A percentile compares a stretch with the other conserved stretches of the same genome.
Evolutionary conservation across 306 rosid species (phyloP).

Genomic region (Potentilla sterilis): DNA sequence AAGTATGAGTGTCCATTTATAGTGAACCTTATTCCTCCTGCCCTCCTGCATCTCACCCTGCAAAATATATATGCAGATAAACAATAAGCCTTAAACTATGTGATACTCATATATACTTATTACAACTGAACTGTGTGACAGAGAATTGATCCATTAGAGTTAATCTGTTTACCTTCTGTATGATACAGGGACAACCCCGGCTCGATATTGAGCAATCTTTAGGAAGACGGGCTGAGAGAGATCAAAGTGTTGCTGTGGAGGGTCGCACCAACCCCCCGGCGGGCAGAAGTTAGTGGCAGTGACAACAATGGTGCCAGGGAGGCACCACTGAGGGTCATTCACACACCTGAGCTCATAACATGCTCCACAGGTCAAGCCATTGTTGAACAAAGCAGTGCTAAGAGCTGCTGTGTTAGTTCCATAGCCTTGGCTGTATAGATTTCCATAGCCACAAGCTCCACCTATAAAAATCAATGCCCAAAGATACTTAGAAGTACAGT

Average conservation of each 20-base stretch:
- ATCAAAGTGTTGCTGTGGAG: slow-evolving; percentile 74
- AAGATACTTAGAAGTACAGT: background rate
- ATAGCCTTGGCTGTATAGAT: slow-evolving; percentile 73
- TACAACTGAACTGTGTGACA: background rate
- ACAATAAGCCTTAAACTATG: background rate
- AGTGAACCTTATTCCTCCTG: slow-evolving; percentile 72
- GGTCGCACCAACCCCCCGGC: slow-evolving; percentile 90
- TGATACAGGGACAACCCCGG: slow-evolving; percentile 68
- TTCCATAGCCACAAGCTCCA: slow-evolving; percentile 89
- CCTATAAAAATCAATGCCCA: slow-evolving; percentile 32
- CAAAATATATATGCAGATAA: slow-evolving; percentile 9
- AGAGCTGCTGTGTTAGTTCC: slow-evolving; percentile 81
- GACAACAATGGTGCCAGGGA: slow-evolving; percentile 52
- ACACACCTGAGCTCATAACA: slow-evolving; percentile 64
- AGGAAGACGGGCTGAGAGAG: slow-evolving; percentile 75
- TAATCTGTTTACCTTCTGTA: slow-evolving; percentile 46
- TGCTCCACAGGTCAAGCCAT: slow-evolving; percentile 80
- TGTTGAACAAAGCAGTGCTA: slow-evolving; percentile 66
- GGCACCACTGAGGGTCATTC: slow-evolving; percentile 75
- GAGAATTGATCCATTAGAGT: background rate
- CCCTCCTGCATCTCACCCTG: slow-evolving; percentile 70
- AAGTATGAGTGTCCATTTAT: slow-evolving; percentile 81
- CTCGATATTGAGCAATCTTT: slow-evolving; percentile 63
- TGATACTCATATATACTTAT: background rate
- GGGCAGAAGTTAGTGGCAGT: slow-evolving; percentile 91